phyloP scores from a whole-genome alignment of 108 stramenopile species.

The Stephanodiscus triporus region DNA sequence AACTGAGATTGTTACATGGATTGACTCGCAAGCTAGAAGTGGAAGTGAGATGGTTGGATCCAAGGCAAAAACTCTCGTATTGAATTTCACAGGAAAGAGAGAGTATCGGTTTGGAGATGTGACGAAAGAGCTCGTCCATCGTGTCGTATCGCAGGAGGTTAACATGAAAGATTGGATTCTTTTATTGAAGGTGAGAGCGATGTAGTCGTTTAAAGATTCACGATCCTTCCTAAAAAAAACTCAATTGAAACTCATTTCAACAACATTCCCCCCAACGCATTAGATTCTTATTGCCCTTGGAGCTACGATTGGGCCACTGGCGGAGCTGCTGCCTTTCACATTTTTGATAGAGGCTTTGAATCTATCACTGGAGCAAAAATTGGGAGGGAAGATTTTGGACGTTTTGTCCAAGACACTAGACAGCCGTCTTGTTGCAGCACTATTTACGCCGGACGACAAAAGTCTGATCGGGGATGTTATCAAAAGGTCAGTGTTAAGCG shows the following conservation, averaged over 20 bases:
- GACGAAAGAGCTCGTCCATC: conserved; percentile 33
- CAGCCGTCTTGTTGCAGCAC: conserved; percentile 36
- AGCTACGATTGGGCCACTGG: conserved; percentile 41
- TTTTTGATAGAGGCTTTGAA: conserved; percentile 44
- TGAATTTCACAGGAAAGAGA: conserved; percentile 36
- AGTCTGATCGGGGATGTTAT: conserved; percentile 41
- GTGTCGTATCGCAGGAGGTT: conserved; percentile 35
- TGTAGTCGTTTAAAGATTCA: too few species aligned
- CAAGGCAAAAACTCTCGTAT: conserved; percentile 37
- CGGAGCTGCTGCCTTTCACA: conserved; percentile 37
- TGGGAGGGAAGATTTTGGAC: conserved; percentile 42
- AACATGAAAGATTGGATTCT: conserved; percentile 39
- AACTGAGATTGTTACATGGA: conserved; percentile 33
- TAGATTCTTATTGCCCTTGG: conserved; percentile 42
- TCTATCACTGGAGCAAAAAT: conserved; percentile 43
- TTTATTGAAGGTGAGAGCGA: conserved; percentile 20
- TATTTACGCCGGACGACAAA: conserved; percentile 43
- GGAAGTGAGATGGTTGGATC: conserved; percentile 26
- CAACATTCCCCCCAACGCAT: not conserved
- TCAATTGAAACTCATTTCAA: not conserved
- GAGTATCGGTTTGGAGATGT: conserved; percentile 43
- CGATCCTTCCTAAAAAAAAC: not conserved
- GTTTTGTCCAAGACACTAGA: conserved; percentile 30
- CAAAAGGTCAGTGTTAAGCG: conserved; percentile 36
- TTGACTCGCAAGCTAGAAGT: conserved; percentile 38